These are phyloP conservation scores for Xerocomus brunneocitrinus DNA, from an alignment of 768 basidiomycete genomes.

Conservation along the genomic window DNA sequence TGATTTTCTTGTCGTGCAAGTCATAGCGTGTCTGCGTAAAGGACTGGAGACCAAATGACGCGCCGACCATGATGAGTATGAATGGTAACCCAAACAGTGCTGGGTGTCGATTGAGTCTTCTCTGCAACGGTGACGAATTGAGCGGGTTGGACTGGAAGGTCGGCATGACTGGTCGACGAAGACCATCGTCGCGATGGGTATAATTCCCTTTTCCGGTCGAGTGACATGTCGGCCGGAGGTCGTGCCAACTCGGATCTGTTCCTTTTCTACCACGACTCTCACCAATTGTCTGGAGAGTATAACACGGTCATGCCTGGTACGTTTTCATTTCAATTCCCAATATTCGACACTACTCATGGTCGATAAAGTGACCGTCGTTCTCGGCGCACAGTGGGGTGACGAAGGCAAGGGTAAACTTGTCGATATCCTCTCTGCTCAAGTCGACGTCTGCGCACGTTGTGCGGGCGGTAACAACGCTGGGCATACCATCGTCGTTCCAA, in stretches of 20 bases:
- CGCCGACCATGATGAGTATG: conserved; percentile 75
- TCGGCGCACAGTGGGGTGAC: conserved; percentile 90
- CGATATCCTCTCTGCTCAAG: conserved; percentile 86
- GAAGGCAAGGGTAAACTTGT: conserved; percentile 96
- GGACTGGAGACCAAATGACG: conserved; percentile 75
- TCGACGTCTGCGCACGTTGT: conserved; percentile 91
- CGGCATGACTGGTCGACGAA: conserved; percentile 31
- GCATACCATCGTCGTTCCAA: conserved; percentile 90
- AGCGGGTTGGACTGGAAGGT: conserved; percentile 47
- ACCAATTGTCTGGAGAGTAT: neutral
- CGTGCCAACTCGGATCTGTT: conserved; percentile 3
- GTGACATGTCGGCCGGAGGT: neutral
- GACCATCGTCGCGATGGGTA: neutral
- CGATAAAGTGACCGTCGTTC: conserved; percentile 59
- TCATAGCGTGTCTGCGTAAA: conserved; percentile 94
- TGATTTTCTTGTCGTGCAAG: conserved; percentile 73
- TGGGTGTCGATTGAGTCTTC: conserved; percentile 55
- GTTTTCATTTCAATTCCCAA: neutral
- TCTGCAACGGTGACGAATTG: conserved; percentile 18
- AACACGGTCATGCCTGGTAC: conserved; percentile 21
- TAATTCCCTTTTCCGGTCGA: conserved; percentile 16
- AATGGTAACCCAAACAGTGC: conserved; percentile 84
- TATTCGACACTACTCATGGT: conserved; percentile 7
- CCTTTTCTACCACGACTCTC: conserved; percentile 10
- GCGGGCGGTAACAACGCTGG: conserved; percentile 99